Base-by-base conservation (phyloP, 495 filamentous ascomycete species). In the Beverwykella pulmonaria region DNA sequence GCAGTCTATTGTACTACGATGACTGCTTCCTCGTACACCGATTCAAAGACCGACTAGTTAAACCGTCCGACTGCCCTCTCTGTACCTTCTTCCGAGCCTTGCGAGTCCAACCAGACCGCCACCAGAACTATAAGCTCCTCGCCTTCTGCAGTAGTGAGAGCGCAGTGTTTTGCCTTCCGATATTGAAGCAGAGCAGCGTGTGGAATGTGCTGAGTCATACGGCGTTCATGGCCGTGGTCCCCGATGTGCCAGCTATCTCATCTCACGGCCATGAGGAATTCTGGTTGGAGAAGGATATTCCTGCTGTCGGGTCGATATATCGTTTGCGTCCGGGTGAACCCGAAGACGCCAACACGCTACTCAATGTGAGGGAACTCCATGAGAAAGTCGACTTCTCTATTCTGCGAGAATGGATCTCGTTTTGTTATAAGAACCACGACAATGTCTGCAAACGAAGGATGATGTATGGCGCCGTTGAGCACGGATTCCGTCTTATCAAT, bases 111-210 rank as follows among this genome's bases (percentile, higher is more conserved):
- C 53, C 60, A 25, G 61, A 57, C 14, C 48, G 2, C 14, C 60
- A 68, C 41, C 26, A 29, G 48, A 32, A 32, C 7, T 68, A 65
- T 49, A 71, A 71, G 58, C 69, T 71, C 47, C 69, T 71, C 52
- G 69, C 65, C 20, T 71, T 71, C 50, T 39, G 59, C 26, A 68
- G 65, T 47, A 71, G 69, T 49, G 69, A 71, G 14, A 71, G 69
- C 59, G 63, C 59, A 59, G 23, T 65, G 29, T 68, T 68, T 44
- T 12, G 57, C 32, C 32, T 5, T 12, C 32, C 39, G 15, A 10
- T 4, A 44, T 14, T 44, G 39, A 44, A 15, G 17, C 3, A 9
- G 9, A 44, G 39, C 17, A 44, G 39, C 39, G 39, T 44, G 17
- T 44, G 39, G 39, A n/a, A 44, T 12, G 17, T 2, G 39, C 6